Base-by-base conservation (phyloP, 2,329 filamentous ascomycete genomes). In the Talaromyces amestolkiae region DNA sequence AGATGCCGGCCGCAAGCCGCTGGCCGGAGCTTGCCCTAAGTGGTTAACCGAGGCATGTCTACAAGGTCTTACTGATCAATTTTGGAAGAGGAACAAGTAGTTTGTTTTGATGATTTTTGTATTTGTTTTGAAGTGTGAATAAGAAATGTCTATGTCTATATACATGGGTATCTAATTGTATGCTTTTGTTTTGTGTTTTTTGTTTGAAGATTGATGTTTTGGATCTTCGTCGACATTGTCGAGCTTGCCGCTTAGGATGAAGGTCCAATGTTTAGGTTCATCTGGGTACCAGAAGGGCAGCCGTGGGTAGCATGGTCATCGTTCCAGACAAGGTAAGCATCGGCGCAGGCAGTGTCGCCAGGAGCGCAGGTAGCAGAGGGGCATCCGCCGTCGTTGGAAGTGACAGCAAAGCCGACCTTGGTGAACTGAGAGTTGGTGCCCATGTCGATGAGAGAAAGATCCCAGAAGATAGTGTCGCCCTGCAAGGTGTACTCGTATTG, bases 281-380 rank as follows among this genome's bases (percentile, higher is more conserved):
- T 74, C 61, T 71, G 71, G 53, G 77, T 75, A 66, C 73, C 62
- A 65, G 75, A 70, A 53, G 76, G 74, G 71, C 78, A 80, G 65
- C 77, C 78, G 66, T 80, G 76, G 58, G 78, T 80, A 47, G 78
- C 78, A 35, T 77, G 73, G 72, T 80, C 73, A 70, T 80, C 78
- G 33, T 73, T 72, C 22, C 77, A 77, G 69, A 75, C 64, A 70
- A 79, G 73, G 70, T 80, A 80, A 59, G 77, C 78, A 59, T 75
- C 74, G 17, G 74, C 69, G 69, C 78, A 80, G 37, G 70, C 66
- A 27, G 63, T 54, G 61, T 78, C 77, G 41, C 78, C 77, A 35
- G 78, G 73, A 39, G 64, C 49, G 70, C 78, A 80, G 64, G 70
- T 70, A 62, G 77, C 76, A 41, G 67, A 67, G 24, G 77, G 76